A percentile compares a stretch with the other conserved stretches of the same genome.
These are phyloP conservation scores for Fusarium ramigenum DNA, from an alignment of 2,329 filamentous ascomycete species.

Conservation along the genomic window DNA sequence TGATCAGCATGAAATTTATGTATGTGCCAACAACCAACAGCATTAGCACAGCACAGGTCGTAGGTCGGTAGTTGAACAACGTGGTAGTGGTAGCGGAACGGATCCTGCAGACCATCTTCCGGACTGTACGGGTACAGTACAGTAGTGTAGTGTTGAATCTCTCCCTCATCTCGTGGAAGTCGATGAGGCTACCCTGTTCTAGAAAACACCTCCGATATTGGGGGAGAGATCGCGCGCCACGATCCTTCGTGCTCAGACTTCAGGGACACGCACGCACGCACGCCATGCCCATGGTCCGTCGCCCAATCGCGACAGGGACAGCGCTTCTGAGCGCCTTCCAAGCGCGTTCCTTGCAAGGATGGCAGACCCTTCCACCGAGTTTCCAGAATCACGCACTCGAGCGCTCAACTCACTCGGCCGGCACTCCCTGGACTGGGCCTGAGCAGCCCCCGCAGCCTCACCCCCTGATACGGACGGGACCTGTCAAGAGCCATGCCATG, in stretches of 20 bases:
- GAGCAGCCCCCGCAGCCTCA: constrained; percentile 4
- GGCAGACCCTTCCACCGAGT: constrained; percentile 19
- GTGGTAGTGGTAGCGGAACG: constrained; percentile 20
- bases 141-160: constrained; percentile 6
- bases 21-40: background rate
- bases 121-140: constrained; percentile 6
- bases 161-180: constrained; percentile 8
- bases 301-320: constrained; percentile 21
- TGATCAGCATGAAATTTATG: constrained; percentile 13
- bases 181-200: constrained; percentile 35
- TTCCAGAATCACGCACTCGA: constrained; percentile 35
- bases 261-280: background rate
- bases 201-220: constrained; percentile 39
- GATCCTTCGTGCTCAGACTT: constrained; percentile 25
- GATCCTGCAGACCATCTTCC: constrained; percentile 24
- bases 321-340: constrained; percentile 37
- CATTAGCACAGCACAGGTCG: constrained; percentile 5
- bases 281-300: background rate
- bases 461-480: constrained; percentile 9
- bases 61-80: constrained; percentile 36
- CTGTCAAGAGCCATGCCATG: constrained; percentile 16
- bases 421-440: constrained; percentile 8
- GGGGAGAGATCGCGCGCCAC: constrained; percentile 31
- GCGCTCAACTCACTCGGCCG: constrained; percentile 26
- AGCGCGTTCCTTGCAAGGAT: constrained; percentile 40